Base-by-base conservation (phyloP, 2,329 filamentous ascomycete species). In the Incumbomyces lentus region DNA sequence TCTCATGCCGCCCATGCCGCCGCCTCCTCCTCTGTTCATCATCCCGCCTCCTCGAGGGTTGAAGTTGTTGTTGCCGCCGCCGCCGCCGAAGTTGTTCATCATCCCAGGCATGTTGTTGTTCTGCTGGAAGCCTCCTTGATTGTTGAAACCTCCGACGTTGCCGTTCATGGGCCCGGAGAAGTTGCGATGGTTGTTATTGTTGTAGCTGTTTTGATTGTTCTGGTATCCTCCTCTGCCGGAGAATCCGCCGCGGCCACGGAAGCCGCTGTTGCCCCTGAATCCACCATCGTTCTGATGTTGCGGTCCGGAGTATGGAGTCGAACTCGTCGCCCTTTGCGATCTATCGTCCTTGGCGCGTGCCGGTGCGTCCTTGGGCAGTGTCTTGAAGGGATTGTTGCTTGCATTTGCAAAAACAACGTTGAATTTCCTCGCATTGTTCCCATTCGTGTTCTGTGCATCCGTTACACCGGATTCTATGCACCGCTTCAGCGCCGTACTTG, bases 291-390 rank as follows among this genome's bases (percentile, higher is more conserved):
- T 63, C 55, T 65, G 56, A 43, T 55, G 61, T 10, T 50, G 42
- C n/a, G 59, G 53, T 30, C 61, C 56, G 48, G 68, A 70, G 58
- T 69, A 73, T 13, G 49, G 47, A 13, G 47, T 46, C 22, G 22
- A 26, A 43, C 34, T 44, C 4, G 64, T 61, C 17, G 60, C 73
- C 68, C 40, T 72, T 61, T 29, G 68, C 63, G 47, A 54, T 26
- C 78, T 73, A 44, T 79, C 79, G 49, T 78, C 72, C 60, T 86
- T 81, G 48, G 71, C 73, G 22, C 85, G 78, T 56, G 76, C 75
- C 0, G 86, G 87, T 0, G 84, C 82, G 62, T 95, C 89, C 68
- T 95, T 95, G 14, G 88, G 89, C 3, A 93, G 69, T 0, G 88
- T 95, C 54, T 84, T 82, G 76, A 94, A 96, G 0, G 89, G 88